A percentile compares a stretch with the other conserved stretches of the same genome.
Conservation (phyloP, 164 flowering plant genomes). For the Stephania yunnanensis region DNA sequence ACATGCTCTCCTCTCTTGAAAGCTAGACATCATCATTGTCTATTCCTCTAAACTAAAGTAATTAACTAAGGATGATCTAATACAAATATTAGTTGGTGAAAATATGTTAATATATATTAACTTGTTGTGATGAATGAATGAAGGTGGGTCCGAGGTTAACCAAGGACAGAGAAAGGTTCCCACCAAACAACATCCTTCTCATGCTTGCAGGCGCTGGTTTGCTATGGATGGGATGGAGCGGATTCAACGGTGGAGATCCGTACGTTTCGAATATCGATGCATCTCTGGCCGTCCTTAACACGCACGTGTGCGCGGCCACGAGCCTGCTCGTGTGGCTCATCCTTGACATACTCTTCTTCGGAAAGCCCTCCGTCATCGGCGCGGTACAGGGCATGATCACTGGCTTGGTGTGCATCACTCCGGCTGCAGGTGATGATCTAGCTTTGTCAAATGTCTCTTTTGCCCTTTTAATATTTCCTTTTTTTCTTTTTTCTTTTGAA, state of each 20-base stretch:
- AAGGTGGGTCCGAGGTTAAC: slow-evolving; percentile 45
- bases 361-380: slow-evolving; percentile 43
- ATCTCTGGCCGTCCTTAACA: slow-evolving; percentile 48
- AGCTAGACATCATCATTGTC: too few relatives aligned
- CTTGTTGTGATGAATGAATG: not conserved
- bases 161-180: slow-evolving; percentile 25
- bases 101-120: too few relatives aligned
- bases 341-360: slow-evolving; percentile 42
- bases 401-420: slow-evolving; percentile 47
- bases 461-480: too few relatives aligned
- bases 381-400: slow-evolving; percentile 31
- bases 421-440: slow-evolving; percentile 37
- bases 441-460: not conserved
- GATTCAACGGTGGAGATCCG: slow-evolving; percentile 57
- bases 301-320: slow-evolving; percentile 44
- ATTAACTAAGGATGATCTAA: too few relatives aligned
- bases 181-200: slow-evolving; percentile 35
- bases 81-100: too few relatives aligned
- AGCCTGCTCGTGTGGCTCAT: slow-evolving; percentile 44
- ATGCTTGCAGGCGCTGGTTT: slow-evolving; percentile 50
- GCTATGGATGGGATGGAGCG: slow-evolving; percentile 56
- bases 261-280: slow-evolving; percentile 33
- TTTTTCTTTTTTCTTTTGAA: too few relatives aligned
- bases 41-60: too few relatives aligned
- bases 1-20: too few relatives aligned